Evolutionary conservation across 163 green algal species (phyloP).

Genomic region (Scenedesmus sp.): DNA sequence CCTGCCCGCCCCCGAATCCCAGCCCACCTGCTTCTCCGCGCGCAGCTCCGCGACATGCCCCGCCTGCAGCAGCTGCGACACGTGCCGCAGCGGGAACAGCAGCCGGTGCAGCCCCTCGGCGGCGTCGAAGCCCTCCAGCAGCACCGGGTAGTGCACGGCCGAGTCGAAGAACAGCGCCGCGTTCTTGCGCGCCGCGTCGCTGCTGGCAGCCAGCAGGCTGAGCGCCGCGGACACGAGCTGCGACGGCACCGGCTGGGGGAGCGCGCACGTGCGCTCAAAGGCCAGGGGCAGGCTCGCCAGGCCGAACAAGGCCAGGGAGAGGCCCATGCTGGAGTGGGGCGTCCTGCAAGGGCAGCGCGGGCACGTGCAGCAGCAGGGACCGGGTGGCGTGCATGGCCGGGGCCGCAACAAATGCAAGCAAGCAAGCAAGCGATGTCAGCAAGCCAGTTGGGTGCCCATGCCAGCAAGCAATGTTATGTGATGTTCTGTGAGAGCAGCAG

Average conservation of each 20-base stretch:
- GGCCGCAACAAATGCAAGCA: no score
- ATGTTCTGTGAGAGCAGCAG: no score
- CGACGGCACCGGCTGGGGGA: slow-evolving; percentile 38
- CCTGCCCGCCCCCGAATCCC: not conserved
- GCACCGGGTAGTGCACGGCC: slow-evolving; percentile 68
- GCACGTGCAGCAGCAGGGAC: not conserved
- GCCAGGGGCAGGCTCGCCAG: slow-evolving; percentile 72
- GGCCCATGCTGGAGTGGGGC: slow-evolving; percentile 57
- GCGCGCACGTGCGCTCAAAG: slow-evolving; percentile 77
- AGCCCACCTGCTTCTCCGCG: slow-evolving; percentile 24
- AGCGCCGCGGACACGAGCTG: slow-evolving; percentile 62
- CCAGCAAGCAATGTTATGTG: no score
- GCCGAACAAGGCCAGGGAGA: slow-evolving; percentile 74
- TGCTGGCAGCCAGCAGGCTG: slow-evolving; percentile 64
- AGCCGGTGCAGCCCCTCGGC: slow-evolving; percentile 44
- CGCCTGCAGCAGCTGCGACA: slow-evolving; percentile 46
- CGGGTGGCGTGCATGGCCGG: no score
- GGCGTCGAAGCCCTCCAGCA: slow-evolving; percentile 74
- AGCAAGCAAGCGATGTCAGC: no score
- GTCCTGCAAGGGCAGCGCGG: slow-evolving; percentile 41
- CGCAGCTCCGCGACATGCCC: slow-evolving; percentile 62
- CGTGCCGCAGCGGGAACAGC: slow-evolving; percentile 41
- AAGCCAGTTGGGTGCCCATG: no score
- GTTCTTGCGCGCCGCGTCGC: slow-evolving; percentile 77
- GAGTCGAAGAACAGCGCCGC: slow-evolving; percentile 75